Percentiles rank a stretch among this genome's conserved stretches.
Evolutionary conservation across 2,329 filamentous ascomycete genomes (phyloP).

Genomic region (Penicillium brevicompactum): DNA sequence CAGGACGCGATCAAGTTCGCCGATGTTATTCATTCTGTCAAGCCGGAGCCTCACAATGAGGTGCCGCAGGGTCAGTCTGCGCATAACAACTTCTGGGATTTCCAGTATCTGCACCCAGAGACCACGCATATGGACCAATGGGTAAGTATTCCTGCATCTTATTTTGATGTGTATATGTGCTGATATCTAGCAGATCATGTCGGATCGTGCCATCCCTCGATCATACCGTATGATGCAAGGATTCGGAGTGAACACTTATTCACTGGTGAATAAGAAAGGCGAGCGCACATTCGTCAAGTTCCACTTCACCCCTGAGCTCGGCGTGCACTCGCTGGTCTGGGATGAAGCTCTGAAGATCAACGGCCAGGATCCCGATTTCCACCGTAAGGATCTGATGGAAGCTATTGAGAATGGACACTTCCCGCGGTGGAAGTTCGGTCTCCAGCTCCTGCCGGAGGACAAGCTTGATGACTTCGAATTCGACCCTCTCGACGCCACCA

Average conservation of each 20-base stretch:
- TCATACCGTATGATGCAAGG: conserved; percentile 42
- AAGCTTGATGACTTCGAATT: conserved; percentile 79
- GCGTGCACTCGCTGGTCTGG: conserved; percentile 39
- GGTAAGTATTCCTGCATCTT: conserved; percentile 19
- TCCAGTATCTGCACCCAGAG: conserved; percentile 36
- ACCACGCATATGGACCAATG: conserved; percentile 38
- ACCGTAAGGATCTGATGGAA: conserved; percentile 73
- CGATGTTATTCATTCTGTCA: conserved; percentile 45
- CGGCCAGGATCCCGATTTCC: conserved; percentile 78
- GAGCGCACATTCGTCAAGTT: conserved; percentile 41
- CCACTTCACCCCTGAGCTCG: conserved; percentile 36
- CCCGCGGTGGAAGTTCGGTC: conserved; percentile 79
- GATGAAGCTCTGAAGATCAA: conserved; percentile 76
- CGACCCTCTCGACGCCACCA: conserved; percentile 82
- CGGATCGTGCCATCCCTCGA: conserved; percentile 38
- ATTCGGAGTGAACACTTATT: conserved; percentile 40
- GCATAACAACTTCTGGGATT: conserved; percentile 57
- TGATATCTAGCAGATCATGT: conserved; percentile 31
- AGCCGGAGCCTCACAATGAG: conserved; percentile 44
- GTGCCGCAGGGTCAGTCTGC: conserved; percentile 53
- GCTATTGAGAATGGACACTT: conserved; percentile 72
- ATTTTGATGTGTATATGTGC: not conserved
- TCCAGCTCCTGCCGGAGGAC: conserved; percentile 74
- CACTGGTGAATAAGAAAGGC: conserved; percentile 35
- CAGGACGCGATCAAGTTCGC: conserved; percentile 46